A percentile compares a stretch with the other conserved stretches of the same genome.
Conservation (phyloP, 805 yeast species). For the Dipodascus albidus region DNA sequence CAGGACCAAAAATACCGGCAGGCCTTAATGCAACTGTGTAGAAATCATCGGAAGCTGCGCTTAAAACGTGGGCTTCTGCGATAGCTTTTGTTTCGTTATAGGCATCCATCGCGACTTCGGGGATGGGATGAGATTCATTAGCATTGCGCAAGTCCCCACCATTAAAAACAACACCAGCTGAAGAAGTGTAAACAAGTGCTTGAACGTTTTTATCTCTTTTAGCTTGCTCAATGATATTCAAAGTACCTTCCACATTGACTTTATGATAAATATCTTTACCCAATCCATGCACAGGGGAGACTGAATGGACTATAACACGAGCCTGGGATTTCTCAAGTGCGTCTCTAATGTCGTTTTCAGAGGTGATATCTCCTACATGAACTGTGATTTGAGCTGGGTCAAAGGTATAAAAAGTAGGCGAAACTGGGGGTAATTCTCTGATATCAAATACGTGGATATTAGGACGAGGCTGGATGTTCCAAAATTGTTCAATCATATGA, state of each 20-base stretch:
- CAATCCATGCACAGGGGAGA: conserved; percentile 91
- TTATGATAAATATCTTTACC: conserved; percentile 72
- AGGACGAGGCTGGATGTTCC: conserved; percentile 51
- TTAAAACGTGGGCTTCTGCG: conserved; percentile 75
- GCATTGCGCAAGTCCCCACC: conserved; percentile 91
- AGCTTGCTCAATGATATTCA: conserved; percentile 56
- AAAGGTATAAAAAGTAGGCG: conserved; percentile 62
- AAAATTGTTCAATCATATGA: conserved; percentile 80
- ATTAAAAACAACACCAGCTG: conserved; percentile 94
- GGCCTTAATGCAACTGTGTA: conserved; percentile 85
- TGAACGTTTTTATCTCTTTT: conserved; percentile 32
- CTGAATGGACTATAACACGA: conserved; percentile 81
- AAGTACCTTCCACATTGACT: conserved; percentile 87
- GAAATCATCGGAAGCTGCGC: conserved; percentile 54
- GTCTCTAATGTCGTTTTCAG: conserved; percentile 47
- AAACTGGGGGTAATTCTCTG: conserved; percentile 71
- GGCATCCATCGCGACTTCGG: conserved; percentile 87
- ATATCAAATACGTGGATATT: conserved; percentile 81
- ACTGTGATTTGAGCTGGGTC: conserved; percentile 41
- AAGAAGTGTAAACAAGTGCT: conserved; percentile 86
- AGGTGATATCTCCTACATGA: conserved; percentile 78
- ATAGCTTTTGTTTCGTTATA: conserved; percentile 90
- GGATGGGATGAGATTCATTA: conserved; percentile 90
- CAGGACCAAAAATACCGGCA: conserved; percentile 98
- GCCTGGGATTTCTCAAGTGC: conserved; percentile 55